A percentile compares a stretch with the other conserved stretches of the same genome.
Conservation (phyloP, 129 eudicot species). For the Lactuca saligna region DNA sequence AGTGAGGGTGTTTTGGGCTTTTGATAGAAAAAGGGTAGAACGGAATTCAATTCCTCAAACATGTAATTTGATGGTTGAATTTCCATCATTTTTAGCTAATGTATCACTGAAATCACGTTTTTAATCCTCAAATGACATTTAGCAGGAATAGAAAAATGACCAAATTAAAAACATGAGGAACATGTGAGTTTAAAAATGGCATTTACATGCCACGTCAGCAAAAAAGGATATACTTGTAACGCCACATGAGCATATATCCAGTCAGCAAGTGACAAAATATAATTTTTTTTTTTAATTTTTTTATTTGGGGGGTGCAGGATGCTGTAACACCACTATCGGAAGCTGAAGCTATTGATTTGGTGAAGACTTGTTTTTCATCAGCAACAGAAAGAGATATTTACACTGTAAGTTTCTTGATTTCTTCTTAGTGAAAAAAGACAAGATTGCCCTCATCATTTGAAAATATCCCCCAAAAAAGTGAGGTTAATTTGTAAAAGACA, state of each 20-base stretch:
- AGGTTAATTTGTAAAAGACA: too few relatives aligned
- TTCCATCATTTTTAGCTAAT: constrained; percentile 1
- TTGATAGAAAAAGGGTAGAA: too few relatives aligned
- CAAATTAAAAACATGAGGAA: not conserved
- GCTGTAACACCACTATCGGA: constrained; percentile 97
- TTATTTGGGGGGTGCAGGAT: constrained; percentile 51
- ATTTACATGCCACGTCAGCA: not conserved
- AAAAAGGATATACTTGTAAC: too few relatives aligned
- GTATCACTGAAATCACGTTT: constrained; percentile 1
- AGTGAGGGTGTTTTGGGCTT: too few relatives aligned
- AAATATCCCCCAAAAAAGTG: too few relatives aligned
- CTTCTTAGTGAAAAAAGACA: not conserved
- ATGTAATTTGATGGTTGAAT: too few relatives aligned
- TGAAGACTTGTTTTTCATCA: constrained; percentile 89
- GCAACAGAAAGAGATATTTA: constrained; percentile 96
- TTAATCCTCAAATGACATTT: constrained; percentile 8
- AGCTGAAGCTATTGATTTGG: constrained; percentile 90
- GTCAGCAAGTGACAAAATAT: not conserved
- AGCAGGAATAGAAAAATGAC: constrained; percentile 2
- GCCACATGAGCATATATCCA: too few relatives aligned
- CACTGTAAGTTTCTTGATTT: constrained; percentile 57
- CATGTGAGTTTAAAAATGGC: not conserved
- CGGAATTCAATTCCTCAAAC: too few relatives aligned
- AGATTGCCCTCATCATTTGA: too few relatives aligned
- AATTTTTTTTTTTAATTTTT: not conserved